A percentile compares a stretch with the other conserved stretches of the same genome.
Conservation (phyloP, 2,329 filamentous ascomycete genomes). For the Annulohypoxylon truncatum region DNA sequence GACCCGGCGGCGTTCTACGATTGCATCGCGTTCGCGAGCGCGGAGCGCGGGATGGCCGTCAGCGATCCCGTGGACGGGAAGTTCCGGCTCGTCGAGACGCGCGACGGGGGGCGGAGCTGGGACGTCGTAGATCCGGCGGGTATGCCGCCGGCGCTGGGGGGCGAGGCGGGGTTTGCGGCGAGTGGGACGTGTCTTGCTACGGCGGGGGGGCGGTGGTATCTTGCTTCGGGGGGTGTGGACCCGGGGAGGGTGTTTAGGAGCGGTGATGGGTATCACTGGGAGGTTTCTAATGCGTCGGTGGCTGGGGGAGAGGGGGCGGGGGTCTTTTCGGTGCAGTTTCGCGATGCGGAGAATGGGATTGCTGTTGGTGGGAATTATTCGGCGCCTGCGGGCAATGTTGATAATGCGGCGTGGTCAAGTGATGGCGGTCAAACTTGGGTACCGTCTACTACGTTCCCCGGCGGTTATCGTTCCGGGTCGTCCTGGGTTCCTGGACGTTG, state of each 20-base stretch:
- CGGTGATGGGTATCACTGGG: constrained; percentile 45
- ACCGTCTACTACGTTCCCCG: constrained; percentile 43
- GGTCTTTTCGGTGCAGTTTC: constrained; percentile 52
- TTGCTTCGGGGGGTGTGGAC: constrained; percentile 47
- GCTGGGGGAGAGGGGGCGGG: constrained; percentile 46
- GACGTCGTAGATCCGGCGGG: constrained; percentile 40
- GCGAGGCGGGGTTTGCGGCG: constrained; percentile 50
- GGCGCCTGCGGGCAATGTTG: constrained; percentile 34
- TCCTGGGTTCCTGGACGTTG: constrained; percentile 47
- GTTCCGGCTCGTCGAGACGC: constrained; percentile 50
- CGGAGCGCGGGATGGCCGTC: constrained; percentile 46
- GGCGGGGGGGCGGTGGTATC: constrained; percentile 46
- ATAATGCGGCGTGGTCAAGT: constrained; percentile 48
- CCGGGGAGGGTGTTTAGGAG: constrained; percentile 49
- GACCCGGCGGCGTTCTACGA: constrained; percentile 51
- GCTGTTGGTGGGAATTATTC: constrained; percentile 51
- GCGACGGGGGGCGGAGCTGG: constrained; percentile 48
- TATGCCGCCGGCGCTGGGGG: constrained; percentile 45
- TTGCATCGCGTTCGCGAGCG: constrained; percentile 49
- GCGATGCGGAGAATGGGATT: constrained; percentile 45
- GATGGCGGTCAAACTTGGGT: constrained; percentile 50
- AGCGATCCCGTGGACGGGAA: constrained; percentile 51
- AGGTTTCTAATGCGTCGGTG: constrained; percentile 44
- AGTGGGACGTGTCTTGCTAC: constrained; percentile 51
- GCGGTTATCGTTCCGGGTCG: constrained; percentile 50